A percentile compares a stretch with the other conserved stretches of the same genome.
These are phyloP conservation scores for Triticum dicoccoides DNA, from an alignment of 176 grass and related monocot genomes.

Conservation along the genomic window DNA sequence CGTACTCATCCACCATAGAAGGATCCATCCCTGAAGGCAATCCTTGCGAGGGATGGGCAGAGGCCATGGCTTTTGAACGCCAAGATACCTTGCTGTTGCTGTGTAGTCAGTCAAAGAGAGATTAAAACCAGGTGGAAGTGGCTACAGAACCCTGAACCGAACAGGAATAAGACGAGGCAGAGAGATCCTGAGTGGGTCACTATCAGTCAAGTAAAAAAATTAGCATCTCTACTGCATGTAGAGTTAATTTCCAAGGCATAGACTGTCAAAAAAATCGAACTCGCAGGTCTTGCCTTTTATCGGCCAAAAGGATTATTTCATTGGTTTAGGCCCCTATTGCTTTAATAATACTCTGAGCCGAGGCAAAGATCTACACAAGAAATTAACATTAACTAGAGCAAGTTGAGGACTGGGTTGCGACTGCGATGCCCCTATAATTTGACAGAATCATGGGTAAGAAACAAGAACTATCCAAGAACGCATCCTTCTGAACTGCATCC, in stretches of 20 bases:
- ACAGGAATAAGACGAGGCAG: not conserved
- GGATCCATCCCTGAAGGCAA: conserved; percentile 60
- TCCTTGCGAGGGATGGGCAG: conserved; percentile 32
- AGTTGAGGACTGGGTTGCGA: not conserved
- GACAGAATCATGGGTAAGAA: not conserved
- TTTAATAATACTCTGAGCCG: not conserved
- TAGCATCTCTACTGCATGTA: not conserved
- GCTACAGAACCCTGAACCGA: not conserved
- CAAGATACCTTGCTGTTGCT: conserved; percentile 17
- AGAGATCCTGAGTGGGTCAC: not conserved
- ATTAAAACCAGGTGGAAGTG: not conserved
- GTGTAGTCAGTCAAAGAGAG: conserved; percentile 25
- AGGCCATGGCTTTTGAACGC: conserved; percentile 24
- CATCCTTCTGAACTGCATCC: too few species aligned
- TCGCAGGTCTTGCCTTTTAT: not conserved
- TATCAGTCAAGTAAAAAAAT: not conserved
- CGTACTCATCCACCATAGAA: conserved; percentile 59
- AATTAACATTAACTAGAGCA: not conserved
- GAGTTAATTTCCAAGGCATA: not conserved
- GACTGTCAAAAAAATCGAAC: too few species aligned
- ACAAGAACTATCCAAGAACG: not conserved
- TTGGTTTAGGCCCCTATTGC: not conserved
- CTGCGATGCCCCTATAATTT: not conserved
- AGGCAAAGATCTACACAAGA: not conserved
- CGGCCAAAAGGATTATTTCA: not conserved